Evolutionary conservation across 331 rosid genomes (phyloP), one percentile per base, ranked within the genome.

Genomic region (Erythrophleum ivorense): DNA sequence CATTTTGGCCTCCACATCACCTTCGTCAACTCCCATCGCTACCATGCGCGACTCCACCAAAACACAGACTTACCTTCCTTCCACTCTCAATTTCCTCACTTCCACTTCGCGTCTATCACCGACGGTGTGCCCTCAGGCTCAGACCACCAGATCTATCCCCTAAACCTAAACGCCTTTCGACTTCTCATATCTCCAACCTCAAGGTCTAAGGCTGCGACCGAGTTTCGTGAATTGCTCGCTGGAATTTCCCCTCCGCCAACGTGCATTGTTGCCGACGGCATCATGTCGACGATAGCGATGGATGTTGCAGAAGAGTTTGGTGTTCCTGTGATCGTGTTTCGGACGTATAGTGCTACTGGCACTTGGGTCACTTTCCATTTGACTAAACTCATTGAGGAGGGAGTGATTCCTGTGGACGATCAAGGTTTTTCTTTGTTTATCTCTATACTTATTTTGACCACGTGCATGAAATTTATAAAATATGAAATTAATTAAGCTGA

Each of bases 1-100:
- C 67, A 75, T 8, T 16, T 4, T 4, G 82, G 79, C 38, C 72
- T 80, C 74, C 74, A 8, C 53, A 52, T 83, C 49, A 87, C 90
- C 21, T 89, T 87, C 76, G 77, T 85, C n/a, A 85, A 67, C 82
- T 69, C 83, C 41, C 63, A 78, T 0, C 73, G 49, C 75, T 54
- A 12, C 71, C 89, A 89, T 53, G 16, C 41, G 2, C 79, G 58
- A 0, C 84, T 87, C 55, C 68, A 34, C 0, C 81, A 40, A 0
- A 34, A n/a, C 78, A 33, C 77, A 0, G 65, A 86, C 53, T 9
- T 84, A 8, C 16, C 59, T 41, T 41, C 46, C 8, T 41, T 41
- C 46, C 46, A 41, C 46, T 41, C 46, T 41, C 46, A 41, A 1
- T 41, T 41, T 50, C 87, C 87, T 36, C 2, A 45, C 2, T 49